Percentiles rank a stretch among this genome's conserved stretches.
Evolutionary conservation across 2,329 filamentous ascomycete species (phyloP).

Genomic region (Alternaria hordeiaustralica): DNA sequence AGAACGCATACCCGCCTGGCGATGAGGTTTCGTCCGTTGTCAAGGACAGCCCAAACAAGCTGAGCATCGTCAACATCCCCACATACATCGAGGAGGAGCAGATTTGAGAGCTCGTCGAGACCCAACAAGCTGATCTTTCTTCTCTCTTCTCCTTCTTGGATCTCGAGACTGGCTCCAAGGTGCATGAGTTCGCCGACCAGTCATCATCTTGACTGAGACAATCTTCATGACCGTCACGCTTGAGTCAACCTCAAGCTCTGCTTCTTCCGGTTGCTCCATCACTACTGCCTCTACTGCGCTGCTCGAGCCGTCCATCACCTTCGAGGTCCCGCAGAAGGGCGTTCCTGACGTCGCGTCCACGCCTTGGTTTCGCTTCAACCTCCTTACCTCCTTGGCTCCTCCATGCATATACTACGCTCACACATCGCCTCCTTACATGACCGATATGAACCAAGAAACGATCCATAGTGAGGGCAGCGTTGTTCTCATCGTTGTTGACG

Average conservation of each 20-base stretch:
- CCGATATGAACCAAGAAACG: not conserved
- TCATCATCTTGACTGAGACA: not conserved
- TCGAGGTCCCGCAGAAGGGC: not conserved
- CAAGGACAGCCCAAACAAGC: slow-evolving; percentile 70
- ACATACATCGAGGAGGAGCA: slow-evolving; percentile 88
- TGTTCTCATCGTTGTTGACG: not conserved
- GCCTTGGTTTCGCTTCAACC: not conserved
- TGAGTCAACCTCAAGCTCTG: not conserved
- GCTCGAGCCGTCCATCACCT: not conserved
- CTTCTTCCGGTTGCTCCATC: accelerated
- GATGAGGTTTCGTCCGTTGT: slow-evolving; percentile 81
- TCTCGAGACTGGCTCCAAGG: slow-evolving; percentile 95
- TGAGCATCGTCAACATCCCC: slow-evolving; percentile 89
- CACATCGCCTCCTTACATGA: not conserved
- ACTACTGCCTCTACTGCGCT: not conserved
- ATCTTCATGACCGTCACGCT: not conserved
- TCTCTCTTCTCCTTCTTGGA: slow-evolving; percentile 54
- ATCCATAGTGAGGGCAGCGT: not conserved
- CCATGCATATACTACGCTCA: not conserved
- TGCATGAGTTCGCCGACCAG: slow-evolving; percentile 97
- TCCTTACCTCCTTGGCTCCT: not conserved
- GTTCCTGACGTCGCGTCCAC: not conserved
- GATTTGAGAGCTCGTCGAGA: slow-evolving; percentile 84
- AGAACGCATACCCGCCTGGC: slow-evolving; percentile 71
- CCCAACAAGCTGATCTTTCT: slow-evolving; percentile 39